These are phyloP conservation scores for Pythium phragmiticola DNA, from an alignment of 352 stramenopile genomes.

Conservation along the genomic window DNA sequence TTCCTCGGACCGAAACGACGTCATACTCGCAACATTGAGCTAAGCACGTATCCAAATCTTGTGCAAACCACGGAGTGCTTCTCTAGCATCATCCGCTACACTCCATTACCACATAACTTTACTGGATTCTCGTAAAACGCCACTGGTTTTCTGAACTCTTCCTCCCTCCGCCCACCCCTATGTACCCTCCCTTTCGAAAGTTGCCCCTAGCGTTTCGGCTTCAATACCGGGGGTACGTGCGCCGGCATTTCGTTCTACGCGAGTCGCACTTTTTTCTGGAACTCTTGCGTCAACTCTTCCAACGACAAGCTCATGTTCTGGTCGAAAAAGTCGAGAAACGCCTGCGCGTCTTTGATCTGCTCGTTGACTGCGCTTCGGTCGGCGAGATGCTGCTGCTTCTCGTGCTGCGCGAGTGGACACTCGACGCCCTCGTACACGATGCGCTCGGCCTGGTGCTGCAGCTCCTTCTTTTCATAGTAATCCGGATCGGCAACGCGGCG, in stretches of 20 bases:
- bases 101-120: constrained; percentile 19
- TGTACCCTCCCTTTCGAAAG: too few relatives aligned
- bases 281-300: constrained; percentile 72
- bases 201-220: too few relatives aligned
- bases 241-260: constrained; percentile 29
- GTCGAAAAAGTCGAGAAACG: constrained; percentile 72
- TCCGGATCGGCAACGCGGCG: constrained; percentile 70
- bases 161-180: not conserved
- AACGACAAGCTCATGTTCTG: constrained; percentile 66
- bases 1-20: constrained; percentile 9
- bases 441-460: constrained; percentile 62
- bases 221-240: too few relatives aligned
- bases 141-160: not conserved
- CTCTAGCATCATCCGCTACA: not conserved
- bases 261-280: constrained; percentile 68
- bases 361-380: constrained; percentile 3
- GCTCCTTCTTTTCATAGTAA: constrained; percentile 82
- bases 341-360: constrained; percentile 47
- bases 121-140: constrained; percentile 3
- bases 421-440: constrained; percentile 56
- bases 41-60: not conserved
- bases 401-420: constrained; percentile 26
- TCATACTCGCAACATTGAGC: not conserved
- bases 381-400: constrained; percentile 14
- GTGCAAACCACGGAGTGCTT: not conserved